Evolutionary conservation across 2,329 filamentous ascomycete species (phyloP), one percentile per base, ranked within the genome.

Genomic region (Penicillium nordicum): DNA sequence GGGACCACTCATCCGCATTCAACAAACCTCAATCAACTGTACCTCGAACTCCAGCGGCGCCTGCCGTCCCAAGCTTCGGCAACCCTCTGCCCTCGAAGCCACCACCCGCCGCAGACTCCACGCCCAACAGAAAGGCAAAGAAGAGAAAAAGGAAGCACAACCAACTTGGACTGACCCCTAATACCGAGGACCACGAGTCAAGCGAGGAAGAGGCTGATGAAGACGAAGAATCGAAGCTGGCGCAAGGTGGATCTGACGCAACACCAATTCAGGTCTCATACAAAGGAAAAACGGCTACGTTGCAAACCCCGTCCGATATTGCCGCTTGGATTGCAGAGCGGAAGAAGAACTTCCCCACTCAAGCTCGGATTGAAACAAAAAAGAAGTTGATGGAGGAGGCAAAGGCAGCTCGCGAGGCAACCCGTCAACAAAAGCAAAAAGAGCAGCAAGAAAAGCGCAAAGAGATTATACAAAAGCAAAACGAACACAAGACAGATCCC

Each of bases 271-370:
- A 78, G 34, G 80, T 87, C 60, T 81, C 83, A 54, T 83, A 84
- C 64, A 78, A 80, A 62, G 82, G 82, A n/a, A 72, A 79, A 64
- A 78, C 82, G 43, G 70, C 82, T 4, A 80, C 76, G 0, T 70
- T 88, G 25, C 78, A 79, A 52, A 80, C 79, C 7, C 71, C 80
- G 16, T 83, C 84, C 57, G 92, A 97, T 68, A 81, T 97, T 53
- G 82, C 85, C 25, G 84, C 85, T 7, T 97, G 91, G 85, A 84
- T 95, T 60, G 85, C 85, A 48, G 91, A 96, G 72, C 85, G 93
- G 57, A 88, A 82, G 69, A 88, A 85, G 62, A 87, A 88, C 50
- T 97, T 84, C 70, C 93, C 93, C 2, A 97, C 92, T 2, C 84
- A 85, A 70, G 84, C 84, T 57, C 86, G 89, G 53, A 80, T 73